These are phyloP conservation scores for Trifolium pratense DNA, from an alignment of 306 rosid genomes.

Conservation along the genomic window DNA sequence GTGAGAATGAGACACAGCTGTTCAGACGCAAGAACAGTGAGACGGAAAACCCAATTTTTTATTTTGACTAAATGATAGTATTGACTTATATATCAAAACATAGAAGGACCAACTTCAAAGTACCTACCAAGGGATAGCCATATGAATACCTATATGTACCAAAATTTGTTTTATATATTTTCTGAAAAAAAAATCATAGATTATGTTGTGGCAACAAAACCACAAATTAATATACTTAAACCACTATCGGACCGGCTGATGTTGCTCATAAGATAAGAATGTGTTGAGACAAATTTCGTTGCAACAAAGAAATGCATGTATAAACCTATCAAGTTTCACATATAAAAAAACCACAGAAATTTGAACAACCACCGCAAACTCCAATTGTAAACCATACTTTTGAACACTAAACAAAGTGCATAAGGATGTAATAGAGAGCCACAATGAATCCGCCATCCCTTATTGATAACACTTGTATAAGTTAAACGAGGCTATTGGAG, in stretches of 20 bases:
- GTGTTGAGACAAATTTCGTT: not conserved
- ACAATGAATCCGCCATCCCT: too few relatives aligned
- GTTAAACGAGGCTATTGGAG: not conserved
- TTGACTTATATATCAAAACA: not conserved
- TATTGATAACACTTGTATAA: not conserved
- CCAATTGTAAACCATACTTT: too few relatives aligned
- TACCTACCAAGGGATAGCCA: not conserved
- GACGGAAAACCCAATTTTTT: not conserved
- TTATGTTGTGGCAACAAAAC: too few relatives aligned
- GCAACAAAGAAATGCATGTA: constrained; percentile 1
- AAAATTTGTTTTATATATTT: too few relatives aligned
- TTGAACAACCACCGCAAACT: too few relatives aligned
- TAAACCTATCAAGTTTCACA: constrained; percentile 19
- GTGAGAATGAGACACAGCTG: not conserved
- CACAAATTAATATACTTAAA: too few relatives aligned
- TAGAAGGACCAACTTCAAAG: not conserved
- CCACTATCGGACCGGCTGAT: not conserved
- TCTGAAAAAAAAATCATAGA: too few relatives aligned
- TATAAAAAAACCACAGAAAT: not conserved
- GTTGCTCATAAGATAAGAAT: not conserved
- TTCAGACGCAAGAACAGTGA: not conserved
- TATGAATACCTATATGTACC: too few relatives aligned
- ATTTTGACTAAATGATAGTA: not conserved
- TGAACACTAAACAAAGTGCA: too few relatives aligned
- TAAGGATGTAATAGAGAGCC: too few relatives aligned